A percentile compares a stretch with the other conserved stretches of the same genome.
Conservation (phyloP, 129 eudicot genomes). For the Gnaphalium uliginosum region DNA sequence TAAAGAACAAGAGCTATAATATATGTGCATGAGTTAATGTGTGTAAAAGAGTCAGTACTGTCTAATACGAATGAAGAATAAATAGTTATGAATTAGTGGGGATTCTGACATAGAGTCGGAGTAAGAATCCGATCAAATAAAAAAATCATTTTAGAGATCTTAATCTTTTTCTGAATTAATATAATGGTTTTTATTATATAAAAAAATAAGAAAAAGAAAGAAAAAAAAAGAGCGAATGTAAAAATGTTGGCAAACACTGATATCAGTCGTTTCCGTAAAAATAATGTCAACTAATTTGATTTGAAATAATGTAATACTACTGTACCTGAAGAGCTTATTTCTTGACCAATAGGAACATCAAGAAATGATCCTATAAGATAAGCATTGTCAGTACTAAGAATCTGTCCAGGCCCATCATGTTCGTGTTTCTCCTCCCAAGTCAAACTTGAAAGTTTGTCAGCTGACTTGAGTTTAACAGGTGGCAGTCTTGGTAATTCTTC, state of each 20-base stretch:
- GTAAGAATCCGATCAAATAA: slow-evolving; percentile 1
- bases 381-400: slow-evolving; percentile 54
- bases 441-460: slow-evolving; percentile 55
- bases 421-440: slow-evolving; percentile 85
- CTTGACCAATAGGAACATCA: slow-evolving; percentile 92
- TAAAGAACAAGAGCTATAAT: background rate
- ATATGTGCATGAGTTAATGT: slow-evolving; percentile 15
- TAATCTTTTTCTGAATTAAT: background rate
- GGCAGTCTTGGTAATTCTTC: slow-evolving; percentile 87
- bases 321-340: slow-evolving; percentile 72
- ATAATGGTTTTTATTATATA: background rate
- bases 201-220: no score
- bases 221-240: no score
- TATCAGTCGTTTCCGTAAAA: background rate
- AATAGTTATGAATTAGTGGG: background rate
- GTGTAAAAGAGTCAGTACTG: background rate
- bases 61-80: background rate
- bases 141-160: background rate
- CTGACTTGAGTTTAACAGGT: slow-evolving; percentile 88
- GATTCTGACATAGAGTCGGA: background rate
- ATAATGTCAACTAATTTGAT: background rate
- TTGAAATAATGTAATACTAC: slow-evolving; percentile 19
- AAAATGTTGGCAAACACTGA: background rate
- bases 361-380: slow-evolving; percentile 80
- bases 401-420: slow-evolving; percentile 68